Evolutionary conservation across 1,139 yeast genomes (phyloP).

Genomic region (Geotrichum citri-aurantii): DNA sequence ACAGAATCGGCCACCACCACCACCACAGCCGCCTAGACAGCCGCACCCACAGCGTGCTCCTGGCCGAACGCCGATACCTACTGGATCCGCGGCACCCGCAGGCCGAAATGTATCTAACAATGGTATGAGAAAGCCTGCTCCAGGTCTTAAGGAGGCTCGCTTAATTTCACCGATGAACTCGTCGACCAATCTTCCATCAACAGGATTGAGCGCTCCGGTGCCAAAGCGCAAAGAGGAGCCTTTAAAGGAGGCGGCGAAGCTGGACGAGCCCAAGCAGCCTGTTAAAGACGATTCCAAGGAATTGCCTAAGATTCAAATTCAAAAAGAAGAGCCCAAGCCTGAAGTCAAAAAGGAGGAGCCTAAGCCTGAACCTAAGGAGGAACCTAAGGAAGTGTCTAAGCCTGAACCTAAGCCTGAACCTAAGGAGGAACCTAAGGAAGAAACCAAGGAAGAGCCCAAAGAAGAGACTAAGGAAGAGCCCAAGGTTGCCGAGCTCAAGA

Average conservation of each 20-base stretch:
- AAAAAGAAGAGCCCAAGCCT: background rate
- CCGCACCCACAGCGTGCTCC: slow-evolving; percentile 1
- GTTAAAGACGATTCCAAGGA: slow-evolving; percentile 1
- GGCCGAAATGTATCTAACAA: slow-evolving; percentile 17
- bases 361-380: background rate
- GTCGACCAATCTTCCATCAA: slow-evolving; percentile 9
- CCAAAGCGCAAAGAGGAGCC: slow-evolving; percentile 2
- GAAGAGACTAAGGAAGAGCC: background rate
- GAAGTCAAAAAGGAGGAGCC: background rate
- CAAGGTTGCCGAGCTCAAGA: background rate
- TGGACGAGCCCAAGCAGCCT: background rate
- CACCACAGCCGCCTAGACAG: slow-evolving; percentile 2
- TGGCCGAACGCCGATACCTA: slow-evolving; percentile 4
- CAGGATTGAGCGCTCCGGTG: slow-evolving; percentile 10
- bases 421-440: background rate
- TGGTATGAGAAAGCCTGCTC: background rate
- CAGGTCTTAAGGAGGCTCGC: slow-evolving; percentile 11
- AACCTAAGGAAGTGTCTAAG: background rate
- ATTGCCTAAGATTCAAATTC: background rate
- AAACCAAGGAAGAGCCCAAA: background rate
- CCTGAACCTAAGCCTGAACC: background rate
- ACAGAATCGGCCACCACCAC: slow-evolving; percentile 1
- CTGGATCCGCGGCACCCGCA: slow-evolving; percentile 6
- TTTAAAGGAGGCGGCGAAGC: background rate
- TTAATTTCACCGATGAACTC: slow-evolving; percentile 18